Evolutionary conservation across 345 rosid genomes (phyloP), one percentile per base, ranked within the genome.

Genomic region (Kandelia obovata): DNA sequence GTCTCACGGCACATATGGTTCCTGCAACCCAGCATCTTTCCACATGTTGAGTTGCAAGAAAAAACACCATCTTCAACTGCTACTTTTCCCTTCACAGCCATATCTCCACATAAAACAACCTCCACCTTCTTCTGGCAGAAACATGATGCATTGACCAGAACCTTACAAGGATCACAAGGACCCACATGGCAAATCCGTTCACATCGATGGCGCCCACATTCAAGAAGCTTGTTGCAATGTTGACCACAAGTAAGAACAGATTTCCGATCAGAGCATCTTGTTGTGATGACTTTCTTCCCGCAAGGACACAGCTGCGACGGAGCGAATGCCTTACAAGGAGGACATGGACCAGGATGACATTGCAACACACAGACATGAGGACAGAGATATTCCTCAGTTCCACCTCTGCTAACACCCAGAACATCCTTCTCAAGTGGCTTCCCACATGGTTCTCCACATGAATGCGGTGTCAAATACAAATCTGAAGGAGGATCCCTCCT

Each of bases 311-410:
- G 53, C 23, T 82, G 73, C 5, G 96, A 91, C 7, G 92, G 98
- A 68, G 99, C 96, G 84, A 95, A 95, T 19, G 91, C 89, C 82
- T 88, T 95, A 70, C 96, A 95, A 61, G 99, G 96, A 79, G 99
- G 98, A 77, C 98, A 95, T 16, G 99, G 98, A 58, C 99, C 99
- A 26, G 96, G 99, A 66, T 95, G 99, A 71, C 98, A 95, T 77
- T 90, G 99, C 91, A 95, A 78, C 43, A 95, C 97, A 80, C 99
- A 95, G 70, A 77, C 64, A 77, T 92, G 99, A 71, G 96, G 98
- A 62, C 99, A 95, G 65, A 79, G 74, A 80, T 87, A 85, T 69
- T 91, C 96, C 52, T 78, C 73, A 61, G 72, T 80, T 63, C 57
- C 75, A 65, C 70, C 82, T 63, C 58, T 70, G 66, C 71, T 81